Conservation (phyloP, 78 protist species). For the Isochrysis galbana region DNA sequence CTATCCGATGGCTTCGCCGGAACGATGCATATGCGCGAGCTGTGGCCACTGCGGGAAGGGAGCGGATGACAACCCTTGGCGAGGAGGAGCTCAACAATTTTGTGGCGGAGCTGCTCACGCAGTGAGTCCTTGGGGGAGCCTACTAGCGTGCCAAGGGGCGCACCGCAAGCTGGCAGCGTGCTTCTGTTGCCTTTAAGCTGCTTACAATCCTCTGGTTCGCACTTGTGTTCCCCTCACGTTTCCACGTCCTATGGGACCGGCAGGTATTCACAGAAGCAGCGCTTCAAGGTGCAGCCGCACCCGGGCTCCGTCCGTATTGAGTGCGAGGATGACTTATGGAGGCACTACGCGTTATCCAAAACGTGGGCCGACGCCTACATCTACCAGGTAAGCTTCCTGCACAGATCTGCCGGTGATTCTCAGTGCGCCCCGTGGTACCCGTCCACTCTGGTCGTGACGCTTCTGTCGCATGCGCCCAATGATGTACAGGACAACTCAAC, state of each 20-base stretch:
- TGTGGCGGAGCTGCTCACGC: conserved; percentile 2
- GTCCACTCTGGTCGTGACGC: not conserved
- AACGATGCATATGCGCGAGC: not conserved
- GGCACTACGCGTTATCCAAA: not conserved
- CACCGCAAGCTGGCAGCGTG: not conserved
- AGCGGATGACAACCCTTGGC: not conserved
- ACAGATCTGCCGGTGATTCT: too few species aligned
- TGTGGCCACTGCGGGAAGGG: not conserved
- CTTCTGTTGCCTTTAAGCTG: too few species aligned
- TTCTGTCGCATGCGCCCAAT: too few species aligned
- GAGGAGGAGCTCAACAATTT: not conserved
- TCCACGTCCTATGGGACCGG: too few species aligned
- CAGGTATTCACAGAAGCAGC: not conserved
- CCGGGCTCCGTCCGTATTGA: not conserved
- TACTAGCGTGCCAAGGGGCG: conserved; percentile 45
- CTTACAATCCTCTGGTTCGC: too few species aligned
- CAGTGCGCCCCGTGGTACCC: not conserved
- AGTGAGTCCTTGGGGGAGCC: conserved; percentile 51
- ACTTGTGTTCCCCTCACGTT: too few species aligned
- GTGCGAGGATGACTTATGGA: conserved; percentile 9
- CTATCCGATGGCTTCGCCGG: not conserved
- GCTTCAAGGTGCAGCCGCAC: not conserved
- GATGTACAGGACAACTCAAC: not conserved
- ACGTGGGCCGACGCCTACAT: not conserved
- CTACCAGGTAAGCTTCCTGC: too few species aligned